Percentiles rank a stretch among this genome's conserved stretches.
Conservation (phyloP, 2,329 filamentous ascomycete genomes). For the Colletotrichum musae region DNA sequence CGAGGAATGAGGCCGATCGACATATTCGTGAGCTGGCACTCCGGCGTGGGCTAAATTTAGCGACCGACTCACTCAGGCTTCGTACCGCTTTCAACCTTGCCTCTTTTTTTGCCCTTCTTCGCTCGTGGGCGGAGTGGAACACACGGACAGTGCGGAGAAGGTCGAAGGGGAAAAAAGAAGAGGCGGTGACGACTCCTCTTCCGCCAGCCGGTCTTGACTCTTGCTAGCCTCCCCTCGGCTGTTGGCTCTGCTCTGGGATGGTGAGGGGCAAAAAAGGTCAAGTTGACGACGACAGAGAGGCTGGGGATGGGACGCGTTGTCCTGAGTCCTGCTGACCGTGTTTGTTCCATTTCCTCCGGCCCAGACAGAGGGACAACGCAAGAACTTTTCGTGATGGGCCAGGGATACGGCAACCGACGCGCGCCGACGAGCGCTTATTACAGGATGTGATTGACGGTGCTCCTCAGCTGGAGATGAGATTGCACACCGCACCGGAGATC, state of each 20-base stretch:
- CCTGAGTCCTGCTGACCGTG: background rate
- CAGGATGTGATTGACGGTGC: constrained; percentile 3
- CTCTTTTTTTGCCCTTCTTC: constrained; percentile 25
- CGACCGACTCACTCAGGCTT: constrained; percentile 22
- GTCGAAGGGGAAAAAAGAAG: constrained; percentile 18
- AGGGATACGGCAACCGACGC: too few relatives aligned
- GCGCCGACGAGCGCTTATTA: constrained; percentile 2
- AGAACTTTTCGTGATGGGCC: background rate
- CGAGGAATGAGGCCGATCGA: constrained; percentile 39
- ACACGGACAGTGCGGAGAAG: constrained; percentile 41
- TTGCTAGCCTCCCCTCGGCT: constrained; percentile 34
- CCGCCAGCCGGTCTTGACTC: constrained; percentile 21
- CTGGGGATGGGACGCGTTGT: constrained; percentile 25
- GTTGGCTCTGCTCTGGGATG: constrained; percentile 35
- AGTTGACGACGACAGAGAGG: constrained; percentile 30
- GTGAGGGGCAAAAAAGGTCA: constrained; percentile 34
- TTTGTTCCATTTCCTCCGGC: background rate
- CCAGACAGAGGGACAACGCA: background rate
- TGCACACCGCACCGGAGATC: background rate
- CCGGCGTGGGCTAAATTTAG: constrained; percentile 38
- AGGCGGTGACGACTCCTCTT: constrained; percentile 39
- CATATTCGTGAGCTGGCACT: constrained; percentile 40
- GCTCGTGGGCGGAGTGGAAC: constrained; percentile 36
- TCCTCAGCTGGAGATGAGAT: constrained; percentile 15
- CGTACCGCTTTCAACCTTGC: constrained; percentile 27